These are phyloP conservation scores for Gracilaria domingensis DNA, from an alignment of 23 red algal species.

Conservation along the genomic window DNA sequence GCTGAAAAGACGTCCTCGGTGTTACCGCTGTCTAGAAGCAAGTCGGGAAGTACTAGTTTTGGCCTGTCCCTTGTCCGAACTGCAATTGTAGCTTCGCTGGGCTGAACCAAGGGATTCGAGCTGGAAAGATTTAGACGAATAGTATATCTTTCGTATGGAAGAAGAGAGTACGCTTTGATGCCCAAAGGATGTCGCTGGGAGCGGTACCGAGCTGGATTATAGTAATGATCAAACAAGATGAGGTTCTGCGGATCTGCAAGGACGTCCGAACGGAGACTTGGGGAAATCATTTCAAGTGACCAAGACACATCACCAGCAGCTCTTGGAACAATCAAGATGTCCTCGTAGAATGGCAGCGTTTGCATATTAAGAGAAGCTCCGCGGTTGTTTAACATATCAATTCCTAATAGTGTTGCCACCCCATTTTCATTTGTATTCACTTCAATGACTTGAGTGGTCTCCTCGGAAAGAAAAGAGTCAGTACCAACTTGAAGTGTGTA, in stretches of 20 bases:
- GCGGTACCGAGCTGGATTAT: conserved; percentile 37
- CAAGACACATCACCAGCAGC: conserved; percentile 26
- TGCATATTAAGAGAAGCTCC: conserved; percentile 32
- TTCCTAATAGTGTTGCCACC: conserved; percentile 29
- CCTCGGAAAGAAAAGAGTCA: conserved; percentile 5
- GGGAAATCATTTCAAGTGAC: conserved; percentile 26
- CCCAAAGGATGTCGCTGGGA: conserved; percentile 60
- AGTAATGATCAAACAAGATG: conserved; percentile 45
- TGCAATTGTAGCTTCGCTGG: conserved; percentile 13
- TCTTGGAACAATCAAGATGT: conserved; percentile 54
- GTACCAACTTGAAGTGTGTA: conserved; percentile 50
- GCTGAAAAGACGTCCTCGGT: conserved; percentile 49
- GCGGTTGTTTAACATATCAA: conserved; percentile 40
- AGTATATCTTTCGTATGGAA: conserved; percentile 38
- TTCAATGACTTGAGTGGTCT: conserved; percentile 39
- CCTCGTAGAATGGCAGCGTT: conserved; percentile 46
- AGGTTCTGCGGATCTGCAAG: conserved; percentile 33
- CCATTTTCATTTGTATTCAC: background rate
- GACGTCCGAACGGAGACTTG: conserved; percentile 2
- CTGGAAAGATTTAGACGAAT: conserved; percentile 31
- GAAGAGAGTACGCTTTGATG: conserved; percentile 48
- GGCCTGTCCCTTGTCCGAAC: conserved; percentile 55
- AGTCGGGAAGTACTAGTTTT: conserved; percentile 38
- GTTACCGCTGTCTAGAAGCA: conserved; percentile 15
- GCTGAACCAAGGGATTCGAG: background rate